Percentiles rank a stretch among this genome's conserved stretches.
These are phyloP conservation scores for Penicillium sp. DNA, from an alignment of 2,329 filamentous ascomycete genomes.

Conservation along the genomic window DNA sequence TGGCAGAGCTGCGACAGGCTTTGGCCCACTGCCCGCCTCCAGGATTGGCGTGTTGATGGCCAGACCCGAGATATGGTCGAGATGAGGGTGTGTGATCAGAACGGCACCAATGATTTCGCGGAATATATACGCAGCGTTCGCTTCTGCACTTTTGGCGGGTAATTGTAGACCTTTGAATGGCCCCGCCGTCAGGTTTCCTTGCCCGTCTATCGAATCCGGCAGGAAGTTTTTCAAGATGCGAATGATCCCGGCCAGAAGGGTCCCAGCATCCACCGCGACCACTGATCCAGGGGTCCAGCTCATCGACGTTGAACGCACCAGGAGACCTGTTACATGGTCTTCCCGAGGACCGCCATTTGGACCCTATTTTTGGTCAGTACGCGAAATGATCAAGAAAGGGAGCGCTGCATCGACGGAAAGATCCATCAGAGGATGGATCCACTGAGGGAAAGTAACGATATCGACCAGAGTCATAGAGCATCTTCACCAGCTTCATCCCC, in stretches of 20 bases:
- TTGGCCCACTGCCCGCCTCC: slow-evolving; percentile 68
- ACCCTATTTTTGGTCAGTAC: slow-evolving; percentile 53
- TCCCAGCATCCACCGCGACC: slow-evolving; percentile 88
- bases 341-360: slow-evolving; percentile 85
- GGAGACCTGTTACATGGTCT: slow-evolving; percentile 80
- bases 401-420: too few species aligned
- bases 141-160: slow-evolving; percentile 58
- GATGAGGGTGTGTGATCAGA: slow-evolving; percentile 92
- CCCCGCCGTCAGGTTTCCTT: slow-evolving; percentile 45
- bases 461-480: background rate
- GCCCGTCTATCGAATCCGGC: slow-evolving; percentile 20
- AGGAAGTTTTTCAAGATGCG: slow-evolving; percentile 57
- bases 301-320: slow-evolving; percentile 73
- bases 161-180: slow-evolving; percentile 76
- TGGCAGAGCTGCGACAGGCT: slow-evolving; percentile 77
- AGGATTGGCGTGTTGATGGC: slow-evolving; percentile 89
- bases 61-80: slow-evolving; percentile 88
- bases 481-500: slow-evolving; percentile 2
- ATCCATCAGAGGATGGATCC: slow-evolving; percentile 6
- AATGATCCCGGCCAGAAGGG: slow-evolving; percentile 80
- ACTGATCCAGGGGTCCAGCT: slow-evolving; percentile 78
- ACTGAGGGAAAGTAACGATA: background rate
- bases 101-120: slow-evolving; percentile 77
- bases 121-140: slow-evolving; percentile 77
- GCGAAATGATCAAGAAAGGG: background rate